phyloP scores from a whole-genome alignment of 176 grass and related monocot genomes.

The Triticum turgidum region DNA sequence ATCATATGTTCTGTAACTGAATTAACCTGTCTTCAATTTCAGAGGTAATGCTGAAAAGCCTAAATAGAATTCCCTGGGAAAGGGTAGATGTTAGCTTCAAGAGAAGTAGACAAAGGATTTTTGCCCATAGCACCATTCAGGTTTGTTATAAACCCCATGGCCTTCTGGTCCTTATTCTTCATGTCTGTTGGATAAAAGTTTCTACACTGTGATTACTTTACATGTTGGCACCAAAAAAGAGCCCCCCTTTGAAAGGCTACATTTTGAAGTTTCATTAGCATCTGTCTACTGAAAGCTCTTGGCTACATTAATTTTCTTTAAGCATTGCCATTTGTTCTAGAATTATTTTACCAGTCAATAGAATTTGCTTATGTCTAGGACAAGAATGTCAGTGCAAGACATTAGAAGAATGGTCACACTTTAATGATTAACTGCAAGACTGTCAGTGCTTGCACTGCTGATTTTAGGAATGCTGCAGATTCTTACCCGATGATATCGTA shows the following conservation, averaged over 20 bases:
- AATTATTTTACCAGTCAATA: neutral
- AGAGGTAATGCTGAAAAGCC: constrained; percentile 80
- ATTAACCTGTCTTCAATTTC: constrained; percentile 13
- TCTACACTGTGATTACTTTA: neutral
- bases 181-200: neutral
- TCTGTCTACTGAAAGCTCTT: neutral
- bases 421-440: neutral
- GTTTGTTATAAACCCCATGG: constrained; percentile 31
- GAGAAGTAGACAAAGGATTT: constrained; percentile 74
- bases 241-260: neutral
- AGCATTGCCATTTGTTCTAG: neutral
- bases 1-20: constrained; percentile 13
- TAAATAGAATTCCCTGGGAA: constrained; percentile 92
- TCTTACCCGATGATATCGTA: neutral
- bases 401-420: neutral
- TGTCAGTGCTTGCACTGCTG: constrained; percentile 12
- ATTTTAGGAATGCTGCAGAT: neutral
- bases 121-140: constrained; percentile 96
- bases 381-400: neutral
- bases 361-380: neutral
- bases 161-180: neutral
- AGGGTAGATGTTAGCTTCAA: constrained; percentile 93
- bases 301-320: neutral
- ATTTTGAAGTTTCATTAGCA: neutral
- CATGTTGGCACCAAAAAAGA: neutral